Evolutionary conservation across 2,329 filamentous ascomycete species (phyloP), one percentile per base, ranked within the genome.

Genomic region (Lomentospora prolificans): DNA sequence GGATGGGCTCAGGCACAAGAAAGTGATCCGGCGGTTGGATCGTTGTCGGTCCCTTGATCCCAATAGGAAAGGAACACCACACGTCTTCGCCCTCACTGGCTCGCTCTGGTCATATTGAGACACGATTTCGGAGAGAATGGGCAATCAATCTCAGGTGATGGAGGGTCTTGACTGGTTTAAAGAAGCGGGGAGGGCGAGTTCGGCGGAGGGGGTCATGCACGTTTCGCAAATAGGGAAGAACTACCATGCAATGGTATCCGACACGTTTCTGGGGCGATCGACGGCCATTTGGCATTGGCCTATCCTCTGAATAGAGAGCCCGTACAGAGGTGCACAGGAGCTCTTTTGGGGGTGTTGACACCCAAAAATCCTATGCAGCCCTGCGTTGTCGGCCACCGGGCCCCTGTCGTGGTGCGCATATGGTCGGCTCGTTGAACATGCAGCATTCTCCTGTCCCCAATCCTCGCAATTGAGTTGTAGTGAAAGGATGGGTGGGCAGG

Each of bases 111-210:
- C 14, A 41, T 41, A 41, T 22, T 10, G 22, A 22, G 17, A n/a
- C 44, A 48, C 44, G 44, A 48, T 48, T 48, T 48, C 44, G 44
- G 44, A 48, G 44, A 48, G 22, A 27, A 17, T n/a, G 22, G 17
- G 22, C 22, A 48, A 48, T 48, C 44, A 48, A 48, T 25, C 22
- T 25, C 17, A 22, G 17, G 44, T 48, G 17, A 22, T 22, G 44
- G 44, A 48, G 44, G 44, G 44, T 48, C 44, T 25, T 25, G 44
- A 48, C 44, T 48, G 44, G 44, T 12, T 9, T 48, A 9, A 22
- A 19, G 44, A 22, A 25, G 44, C 44, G 44, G 44, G 44, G 44
- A n/a, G 44, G 44, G 44, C 44, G 44, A 48, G 44, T 48, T 48
- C 44, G 44, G 44, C 44, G 44, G 22, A 27, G 44, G 44, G 36